Conservation (phyloP, 352 stramenopile species). For the Globisporangium heterothallicum region DNA sequence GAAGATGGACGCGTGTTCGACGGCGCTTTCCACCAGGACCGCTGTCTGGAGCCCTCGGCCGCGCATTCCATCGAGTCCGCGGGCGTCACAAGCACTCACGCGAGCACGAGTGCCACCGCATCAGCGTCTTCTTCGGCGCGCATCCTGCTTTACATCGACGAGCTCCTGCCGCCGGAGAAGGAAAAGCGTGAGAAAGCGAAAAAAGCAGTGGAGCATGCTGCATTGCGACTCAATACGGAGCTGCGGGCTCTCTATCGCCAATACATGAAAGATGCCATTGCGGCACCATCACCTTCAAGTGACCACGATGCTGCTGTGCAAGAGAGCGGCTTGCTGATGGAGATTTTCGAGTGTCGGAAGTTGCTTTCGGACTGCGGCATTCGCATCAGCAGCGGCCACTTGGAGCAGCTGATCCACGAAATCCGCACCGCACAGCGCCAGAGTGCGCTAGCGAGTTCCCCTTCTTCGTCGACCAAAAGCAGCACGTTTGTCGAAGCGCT, state of each 20-base stretch:
- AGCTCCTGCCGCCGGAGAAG: constrained; percentile 26
- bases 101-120: neutral
- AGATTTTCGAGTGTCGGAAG: constrained; percentile 44
- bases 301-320: constrained; percentile 6
- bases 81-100: neutral
- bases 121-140: constrained; percentile 7
- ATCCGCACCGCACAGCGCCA: constrained; percentile 34
- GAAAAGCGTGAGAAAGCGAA: constrained; percentile 30
- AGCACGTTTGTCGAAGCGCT: constrained; percentile 11
- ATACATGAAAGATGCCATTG: constrained; percentile 28
- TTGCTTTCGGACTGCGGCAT: constrained; percentile 41
- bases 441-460: constrained; percentile 13
- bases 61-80: constrained; percentile 10
- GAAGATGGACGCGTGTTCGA: constrained; percentile 61
- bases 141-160: constrained; percentile 54
- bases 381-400: constrained; percentile 28
- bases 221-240: constrained; percentile 58
- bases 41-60: constrained; percentile 15
- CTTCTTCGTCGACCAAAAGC: constrained; percentile 2
- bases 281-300: neutral
- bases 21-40: constrained; percentile 40
- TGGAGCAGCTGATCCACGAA: constrained; percentile 31
- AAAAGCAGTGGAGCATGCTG: constrained; percentile 44
- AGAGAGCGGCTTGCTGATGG: constrained; percentile 30
- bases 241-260: constrained; percentile 52